A percentile compares a stretch with the other conserved stretches of the same genome.
These are phyloP conservation scores for Arthrobotrys entomopaga DNA, from an alignment of 2,329 filamentous ascomycete genomes.

Conservation along the genomic window DNA sequence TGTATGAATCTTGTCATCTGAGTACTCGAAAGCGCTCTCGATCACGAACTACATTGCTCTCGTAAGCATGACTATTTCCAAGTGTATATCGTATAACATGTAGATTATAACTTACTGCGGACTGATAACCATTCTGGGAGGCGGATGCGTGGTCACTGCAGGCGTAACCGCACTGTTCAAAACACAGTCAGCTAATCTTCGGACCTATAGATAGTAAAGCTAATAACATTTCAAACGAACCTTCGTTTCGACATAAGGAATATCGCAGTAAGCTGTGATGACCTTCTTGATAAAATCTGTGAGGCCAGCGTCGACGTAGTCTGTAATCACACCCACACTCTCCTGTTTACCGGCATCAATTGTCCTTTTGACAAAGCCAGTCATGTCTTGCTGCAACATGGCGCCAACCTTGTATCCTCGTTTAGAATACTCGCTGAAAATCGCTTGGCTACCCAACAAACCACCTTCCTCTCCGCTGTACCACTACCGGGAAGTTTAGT, in stretches of 20 bases:
- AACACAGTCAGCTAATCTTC: neutral
- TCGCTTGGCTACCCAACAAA: conserved; percentile 85
- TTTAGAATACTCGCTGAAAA: conserved; percentile 84
- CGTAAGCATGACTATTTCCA: too few species aligned
- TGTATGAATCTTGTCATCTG: conserved; percentile 75
- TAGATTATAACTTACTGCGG: conserved; percentile 61
- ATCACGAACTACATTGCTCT: conserved; percentile 71
- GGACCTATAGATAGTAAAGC: too few species aligned
- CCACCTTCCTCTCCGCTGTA: conserved; percentile 92
- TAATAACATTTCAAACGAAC: conserved; percentile 5
- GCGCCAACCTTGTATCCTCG: conserved; percentile 81
- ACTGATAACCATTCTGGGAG: conserved; percentile 74
- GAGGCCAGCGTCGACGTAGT: conserved; percentile 83
- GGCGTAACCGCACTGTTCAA: conserved; percentile 70
- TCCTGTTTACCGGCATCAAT: conserved; percentile 83
- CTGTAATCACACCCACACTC: conserved; percentile 89
- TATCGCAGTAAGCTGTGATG: conserved; percentile 84
- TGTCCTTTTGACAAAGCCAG: conserved; percentile 84
- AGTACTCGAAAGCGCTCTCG: conserved; percentile 75
- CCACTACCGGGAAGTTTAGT: too few species aligned
- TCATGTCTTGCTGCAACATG: conserved; percentile 99
- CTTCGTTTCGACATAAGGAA: conserved; percentile 80
- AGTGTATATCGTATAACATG: too few species aligned
- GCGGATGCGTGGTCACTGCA: conserved; percentile 77
- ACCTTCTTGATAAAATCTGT: conserved; percentile 92